Evolutionary conservation across 2,329 filamentous ascomycete species (phyloP).

Genomic region (Xylaria sp.): DNA sequence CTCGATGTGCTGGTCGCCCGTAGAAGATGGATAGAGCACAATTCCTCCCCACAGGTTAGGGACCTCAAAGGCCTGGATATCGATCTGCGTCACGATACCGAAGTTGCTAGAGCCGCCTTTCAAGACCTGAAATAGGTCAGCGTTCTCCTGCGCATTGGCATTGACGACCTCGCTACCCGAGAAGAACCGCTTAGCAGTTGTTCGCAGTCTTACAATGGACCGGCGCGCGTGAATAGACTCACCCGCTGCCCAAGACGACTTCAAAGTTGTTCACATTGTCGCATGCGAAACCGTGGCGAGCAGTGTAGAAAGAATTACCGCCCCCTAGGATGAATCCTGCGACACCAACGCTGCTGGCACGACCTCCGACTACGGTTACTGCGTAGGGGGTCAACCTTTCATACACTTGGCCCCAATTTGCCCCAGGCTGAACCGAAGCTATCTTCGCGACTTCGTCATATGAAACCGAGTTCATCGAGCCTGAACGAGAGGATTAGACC

Average conservation of each 20-base stretch:
- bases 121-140: slow-evolving; percentile 47
- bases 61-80: slow-evolving; percentile 15
- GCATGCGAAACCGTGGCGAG: slow-evolving; percentile 39
- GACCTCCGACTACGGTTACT: slow-evolving; percentile 19
- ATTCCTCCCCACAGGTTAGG: slow-evolving; percentile 12
- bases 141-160: slow-evolving; percentile 39
- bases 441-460: too few species aligned
- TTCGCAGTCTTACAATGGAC: not conserved
- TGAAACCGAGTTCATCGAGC: too few species aligned
- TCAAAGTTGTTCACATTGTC: slow-evolving; percentile 43
- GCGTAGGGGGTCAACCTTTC: not conserved
- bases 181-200: not conserved
- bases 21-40: not conserved
- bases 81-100: slow-evolving; percentile 39
- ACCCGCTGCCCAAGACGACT: slow-evolving; percentile 46
- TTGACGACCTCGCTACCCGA: slow-evolving; percentile 36
- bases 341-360: slow-evolving; percentile 20
- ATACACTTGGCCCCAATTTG: too few species aligned
- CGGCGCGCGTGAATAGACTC: not conserved
- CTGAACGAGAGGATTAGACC: too few species aligned
- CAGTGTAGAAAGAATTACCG: slow-evolving; percentile 9
- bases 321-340: slow-evolving; percentile 23
- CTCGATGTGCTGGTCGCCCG: slow-evolving; percentile 3
- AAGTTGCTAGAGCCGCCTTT: slow-evolving; percentile 50
- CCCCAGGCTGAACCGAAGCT: too few species aligned